A percentile compares a stretch with the other conserved stretches of the same genome.
phyloP scores from a whole-genome alignment of 1,284 basidiomycete genomes.

The Thelephora terrestris region DNA sequence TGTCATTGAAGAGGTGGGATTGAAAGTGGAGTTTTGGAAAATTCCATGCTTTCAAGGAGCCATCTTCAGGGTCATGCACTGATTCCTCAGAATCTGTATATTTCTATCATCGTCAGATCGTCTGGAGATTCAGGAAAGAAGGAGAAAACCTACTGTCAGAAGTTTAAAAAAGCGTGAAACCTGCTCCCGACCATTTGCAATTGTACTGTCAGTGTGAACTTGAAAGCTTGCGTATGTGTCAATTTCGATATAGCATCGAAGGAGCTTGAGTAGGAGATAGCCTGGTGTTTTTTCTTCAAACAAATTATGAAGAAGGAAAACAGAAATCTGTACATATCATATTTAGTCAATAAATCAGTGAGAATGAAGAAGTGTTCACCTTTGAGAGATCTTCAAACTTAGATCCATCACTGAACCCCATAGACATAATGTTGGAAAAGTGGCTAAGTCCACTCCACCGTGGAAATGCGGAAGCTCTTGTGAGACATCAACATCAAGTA shows the following conservation, averaged over 20 bases:
- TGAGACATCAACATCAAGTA: not conserved
- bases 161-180: conserved; percentile 11
- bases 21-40: conserved; percentile 26
- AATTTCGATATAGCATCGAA: conserved; percentile 22
- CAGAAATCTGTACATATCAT: conserved; percentile 13
- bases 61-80: not conserved
- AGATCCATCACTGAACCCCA: conserved; percentile 25
- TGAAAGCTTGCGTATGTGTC: conserved; percentile 21
- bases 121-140: conserved; percentile 2
- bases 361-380: conserved; percentile 15
- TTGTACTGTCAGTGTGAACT: conserved; percentile 23
- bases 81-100: conserved; percentile 10
- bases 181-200: conserved; percentile 17
- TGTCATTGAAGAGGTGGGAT: conserved; percentile 23
- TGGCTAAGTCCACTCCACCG: conserved; percentile 27
- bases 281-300: conserved; percentile 11
- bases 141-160: conserved; percentile 17
- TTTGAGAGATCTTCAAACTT: conserved; percentile 31
- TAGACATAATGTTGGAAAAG: conserved; percentile 21
- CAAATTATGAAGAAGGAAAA: conserved; percentile 22
- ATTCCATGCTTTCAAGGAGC: conserved; percentile 12
- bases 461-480: conserved; percentile 17
- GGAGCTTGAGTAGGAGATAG: conserved; percentile 17
- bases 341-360: not conserved
- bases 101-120: not conserved